phyloP scores from a whole-genome alignment of 805 yeast genomes.

The Candida ortonii region DNA sequence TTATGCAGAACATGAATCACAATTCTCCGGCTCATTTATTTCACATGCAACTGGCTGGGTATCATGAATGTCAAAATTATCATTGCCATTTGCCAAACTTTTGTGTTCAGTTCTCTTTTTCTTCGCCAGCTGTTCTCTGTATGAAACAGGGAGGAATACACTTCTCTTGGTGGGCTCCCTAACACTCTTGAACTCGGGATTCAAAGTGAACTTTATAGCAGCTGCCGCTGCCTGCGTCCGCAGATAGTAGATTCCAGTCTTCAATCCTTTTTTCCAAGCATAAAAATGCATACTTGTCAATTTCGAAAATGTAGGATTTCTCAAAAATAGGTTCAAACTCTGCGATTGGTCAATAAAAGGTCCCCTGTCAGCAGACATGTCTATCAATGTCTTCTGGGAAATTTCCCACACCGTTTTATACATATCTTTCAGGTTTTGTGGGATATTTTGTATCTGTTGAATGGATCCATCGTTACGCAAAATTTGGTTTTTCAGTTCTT shows the following conservation, averaged over 20 bases:
- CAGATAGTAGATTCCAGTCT: slow-evolving; percentile 97
- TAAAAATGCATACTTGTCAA: slow-evolving; percentile 97
- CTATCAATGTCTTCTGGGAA: slow-evolving; percentile 79
- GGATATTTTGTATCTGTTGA: slow-evolving; percentile 70
- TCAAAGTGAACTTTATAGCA: slow-evolving; percentile 89
- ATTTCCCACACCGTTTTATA: slow-evolving; percentile 97
- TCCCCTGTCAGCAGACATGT: slow-evolving; percentile 79
- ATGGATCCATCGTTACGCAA: slow-evolving; percentile 81
- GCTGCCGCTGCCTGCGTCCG: slow-evolving; percentile 97
- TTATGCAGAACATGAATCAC: slow-evolving; percentile 43
- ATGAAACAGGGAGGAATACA: no score
- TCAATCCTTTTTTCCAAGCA: slow-evolving; percentile 97
- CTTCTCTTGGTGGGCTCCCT: no score
- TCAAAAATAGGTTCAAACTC: slow-evolving; percentile 83
- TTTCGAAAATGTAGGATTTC: slow-evolving; percentile 92
- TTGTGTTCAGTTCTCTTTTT: no score
- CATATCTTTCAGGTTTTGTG: slow-evolving; percentile 68
- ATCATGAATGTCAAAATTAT: slow-evolving; percentile 16
- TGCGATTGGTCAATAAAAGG: slow-evolving; percentile 87
- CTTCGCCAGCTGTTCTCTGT: no score
- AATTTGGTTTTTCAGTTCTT: slow-evolving; percentile 72
- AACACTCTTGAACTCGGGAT: slow-evolving; percentile 39
- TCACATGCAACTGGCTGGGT: slow-evolving; percentile 21
- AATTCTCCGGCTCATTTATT: slow-evolving; percentile 27
- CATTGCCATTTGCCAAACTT: slow-evolving; percentile 6